Evolutionary conservation across 306 rosid species (phyloP).

Genomic region (Cyclanthera cordifolia): DNA sequence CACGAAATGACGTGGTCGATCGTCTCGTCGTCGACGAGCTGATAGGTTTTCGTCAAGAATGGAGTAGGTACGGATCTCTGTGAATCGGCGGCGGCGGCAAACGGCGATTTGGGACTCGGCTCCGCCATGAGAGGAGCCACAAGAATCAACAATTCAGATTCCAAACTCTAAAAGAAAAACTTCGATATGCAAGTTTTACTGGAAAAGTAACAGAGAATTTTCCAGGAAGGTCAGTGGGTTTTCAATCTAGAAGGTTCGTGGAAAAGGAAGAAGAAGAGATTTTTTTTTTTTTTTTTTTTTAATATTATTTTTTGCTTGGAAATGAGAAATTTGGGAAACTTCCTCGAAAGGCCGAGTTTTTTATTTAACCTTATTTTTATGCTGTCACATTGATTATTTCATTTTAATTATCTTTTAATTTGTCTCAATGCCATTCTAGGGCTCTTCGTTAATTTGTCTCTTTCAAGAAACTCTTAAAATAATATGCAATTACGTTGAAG

Average conservation of each 20-base stretch:
- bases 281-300: no score
- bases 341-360: background rate
- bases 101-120: conserved; percentile 21
- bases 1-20: conserved; percentile 74
- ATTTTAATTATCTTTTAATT: background rate
- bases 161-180: background rate
- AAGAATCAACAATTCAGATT: background rate
- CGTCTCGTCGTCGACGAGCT: conserved; percentile 60
- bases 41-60: conserved; percentile 61
- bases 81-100: conserved; percentile 11
- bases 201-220: background rate
- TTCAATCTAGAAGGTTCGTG: conserved; percentile 62
- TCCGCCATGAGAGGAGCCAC: conserved; percentile 49
- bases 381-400: background rate
- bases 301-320: no score
- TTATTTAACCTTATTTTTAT: background rate
- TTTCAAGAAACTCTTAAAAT: background rate
- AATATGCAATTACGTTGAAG: background rate
- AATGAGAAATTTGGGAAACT: background rate
- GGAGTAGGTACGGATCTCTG: conserved; percentile 67
- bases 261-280: conserved; percentile 3
- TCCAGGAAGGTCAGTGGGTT: background rate
- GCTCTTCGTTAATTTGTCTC: background rate
- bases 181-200: background rate
- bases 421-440: background rate